Evolutionary conservation across 129 eudicot species (phyloP), one percentile per base, ranked within the genome.

Genomic region (Centella asiatica): DNA sequence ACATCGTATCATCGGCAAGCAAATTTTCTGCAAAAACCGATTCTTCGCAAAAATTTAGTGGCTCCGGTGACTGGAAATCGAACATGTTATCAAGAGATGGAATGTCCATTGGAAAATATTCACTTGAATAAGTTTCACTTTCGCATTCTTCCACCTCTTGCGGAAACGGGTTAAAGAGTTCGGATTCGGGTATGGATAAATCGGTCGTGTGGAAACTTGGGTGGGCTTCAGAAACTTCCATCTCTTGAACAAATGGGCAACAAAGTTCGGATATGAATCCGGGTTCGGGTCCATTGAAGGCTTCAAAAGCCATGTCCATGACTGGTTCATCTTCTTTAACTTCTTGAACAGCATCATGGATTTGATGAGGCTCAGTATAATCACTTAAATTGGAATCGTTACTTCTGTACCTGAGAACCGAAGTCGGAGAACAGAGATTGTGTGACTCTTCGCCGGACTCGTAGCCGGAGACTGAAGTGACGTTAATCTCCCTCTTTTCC

Each of bases 401-500:
- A 52, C 4, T 18, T 2, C 77, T 76, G 64, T 59, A 83, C 60
- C 80, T 81, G n/a, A 90, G 56, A 5, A 90, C 97, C 0, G 95
- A 85, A 0, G 83, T 85, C 0, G 97, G 97, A 14, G 97, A 89
- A 17, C 55, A 64, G 1, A 82, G 65, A 59, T 50, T 23, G 57
- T 72, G 78, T 0, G 87, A 85, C 69, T 82, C 87, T 0, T 78
- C 80, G 3, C 82, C 92, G 70, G 92, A 83, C 29, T 85, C 92
- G 48, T 86, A 78, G 0, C 86, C 85, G 42, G 95, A 83, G 4
- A 77, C 74, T 1, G 90, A 73, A 26, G 79, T 36, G 31, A 66
- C 65, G 14, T 73, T 55, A 55, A 52, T 18, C 19, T 79, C 82
- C 57, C 77, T 79, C 58, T 40, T 55, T 24, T 24, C 57, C 50